Percentiles rank a stretch among this genome's conserved stretches.
Conservation (phyloP, 495 filamentous ascomycete genomes). For the Podospora australis region DNA sequence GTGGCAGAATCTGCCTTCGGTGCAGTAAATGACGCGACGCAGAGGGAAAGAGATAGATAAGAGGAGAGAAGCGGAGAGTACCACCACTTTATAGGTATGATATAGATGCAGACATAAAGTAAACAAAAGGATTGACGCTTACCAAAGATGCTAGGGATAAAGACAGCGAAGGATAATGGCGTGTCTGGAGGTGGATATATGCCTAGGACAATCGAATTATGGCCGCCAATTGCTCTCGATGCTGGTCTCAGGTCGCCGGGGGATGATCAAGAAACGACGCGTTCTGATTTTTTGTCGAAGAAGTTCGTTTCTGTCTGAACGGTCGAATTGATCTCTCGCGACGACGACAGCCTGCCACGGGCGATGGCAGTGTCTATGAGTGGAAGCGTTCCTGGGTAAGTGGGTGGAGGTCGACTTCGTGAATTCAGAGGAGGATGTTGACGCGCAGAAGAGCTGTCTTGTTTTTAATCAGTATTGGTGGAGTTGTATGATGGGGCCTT, state of each 20-base stretch:
- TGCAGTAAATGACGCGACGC: slow-evolving; percentile 4
- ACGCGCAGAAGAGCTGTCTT: slow-evolving; percentile 19
- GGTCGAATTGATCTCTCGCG: slow-evolving; percentile 12
- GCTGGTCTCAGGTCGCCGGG: too few relatives aligned
- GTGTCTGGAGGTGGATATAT: slow-evolving; percentile 9
- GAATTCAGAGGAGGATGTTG: slow-evolving; percentile 17
- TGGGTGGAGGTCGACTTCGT: slow-evolving; percentile 7
- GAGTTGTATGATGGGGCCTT: slow-evolving; percentile 20
- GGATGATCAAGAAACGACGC: neutral
- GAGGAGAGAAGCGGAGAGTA: too few relatives aligned
- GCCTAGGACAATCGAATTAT: slow-evolving; percentile 7
- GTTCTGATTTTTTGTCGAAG: neutral
- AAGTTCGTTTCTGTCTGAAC: slow-evolving; percentile 3
- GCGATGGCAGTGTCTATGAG: slow-evolving; percentile 15
- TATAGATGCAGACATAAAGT: neutral
- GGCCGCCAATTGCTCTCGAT: slow-evolving; percentile 6
- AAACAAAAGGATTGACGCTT: neutral
- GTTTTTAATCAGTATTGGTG: slow-evolving; percentile 32
- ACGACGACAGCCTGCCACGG: slow-evolving; percentile 13
- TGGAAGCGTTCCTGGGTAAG: slow-evolving; percentile 3
- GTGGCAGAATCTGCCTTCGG: neutral
- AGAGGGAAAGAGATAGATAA: neutral
- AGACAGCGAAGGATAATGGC: slow-evolving; percentile 3
- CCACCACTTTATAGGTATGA: too few relatives aligned
- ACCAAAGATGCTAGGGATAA: slow-evolving; percentile 16